phyloP scores from a whole-genome alignment of 2,329 filamentous ascomycete genomes.

The Aplosporella prunicola region DNA sequence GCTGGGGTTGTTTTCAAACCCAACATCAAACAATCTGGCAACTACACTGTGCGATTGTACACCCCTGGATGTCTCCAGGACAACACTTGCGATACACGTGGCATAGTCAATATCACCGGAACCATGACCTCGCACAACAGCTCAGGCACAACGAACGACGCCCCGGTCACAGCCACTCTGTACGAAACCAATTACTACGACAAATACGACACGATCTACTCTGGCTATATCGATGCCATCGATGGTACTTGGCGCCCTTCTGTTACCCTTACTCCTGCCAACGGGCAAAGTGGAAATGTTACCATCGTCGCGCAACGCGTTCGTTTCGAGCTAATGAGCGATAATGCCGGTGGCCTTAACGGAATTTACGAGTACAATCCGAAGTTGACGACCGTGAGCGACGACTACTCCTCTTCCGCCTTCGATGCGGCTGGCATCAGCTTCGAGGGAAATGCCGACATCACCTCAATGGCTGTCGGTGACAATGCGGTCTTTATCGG shows the following conservation, averaged over 20 bases:
- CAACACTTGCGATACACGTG: slow-evolving; percentile 63
- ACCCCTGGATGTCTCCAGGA: slow-evolving; percentile 86
- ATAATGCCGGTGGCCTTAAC: slow-evolving; percentile 72
- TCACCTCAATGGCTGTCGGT: slow-evolving; percentile 58
- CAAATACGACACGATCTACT: slow-evolving; percentile 91
- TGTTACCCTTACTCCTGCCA: slow-evolving; percentile 64
- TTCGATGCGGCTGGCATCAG: slow-evolving; percentile 67
- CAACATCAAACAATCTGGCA: slow-evolving; percentile 77
- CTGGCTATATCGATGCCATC: slow-evolving; percentile 70
- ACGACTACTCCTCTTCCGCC: slow-evolving; percentile 59
- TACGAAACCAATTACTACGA: slow-evolving; percentile 93
- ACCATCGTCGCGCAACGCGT: slow-evolving; percentile 86
- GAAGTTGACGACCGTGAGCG: slow-evolving; percentile 46
- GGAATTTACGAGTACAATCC: slow-evolving; percentile 86
- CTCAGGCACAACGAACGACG: slow-evolving; percentile 26
- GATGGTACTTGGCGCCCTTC: slow-evolving; percentile 65
- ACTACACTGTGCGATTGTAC: slow-evolving; percentile 84
- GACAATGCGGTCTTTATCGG: slow-evolving; percentile 59
- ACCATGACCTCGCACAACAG: slow-evolving; percentile 46
- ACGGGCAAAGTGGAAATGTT: slow-evolving; percentile 52
- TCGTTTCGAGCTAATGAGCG: slow-evolving; percentile 63
- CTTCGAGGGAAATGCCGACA: slow-evolving; percentile 56
- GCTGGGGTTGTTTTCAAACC: slow-evolving; percentile 71
- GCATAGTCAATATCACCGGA: slow-evolving; percentile 72
- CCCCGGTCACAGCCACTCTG: slow-evolving; percentile 50